Evolutionary conservation across 2,329 filamentous ascomycete species (phyloP).

Genomic region (Ambrosiella cleistominuta): DNA sequence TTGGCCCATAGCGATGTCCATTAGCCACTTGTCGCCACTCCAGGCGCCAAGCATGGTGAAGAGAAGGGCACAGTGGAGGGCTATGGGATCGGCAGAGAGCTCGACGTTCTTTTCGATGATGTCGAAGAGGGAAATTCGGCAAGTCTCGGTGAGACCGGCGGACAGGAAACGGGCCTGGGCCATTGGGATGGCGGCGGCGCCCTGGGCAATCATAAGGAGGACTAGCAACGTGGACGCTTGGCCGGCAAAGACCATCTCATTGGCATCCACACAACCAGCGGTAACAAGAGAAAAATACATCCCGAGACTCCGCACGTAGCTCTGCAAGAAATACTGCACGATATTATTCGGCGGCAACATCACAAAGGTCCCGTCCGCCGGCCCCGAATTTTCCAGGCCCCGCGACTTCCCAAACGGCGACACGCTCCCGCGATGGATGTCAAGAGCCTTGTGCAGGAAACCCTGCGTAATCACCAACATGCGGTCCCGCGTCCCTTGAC

Average conservation of each 20-base stretch:
- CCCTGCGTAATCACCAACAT: conserved; percentile 55
- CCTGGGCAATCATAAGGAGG: conserved; percentile 55
- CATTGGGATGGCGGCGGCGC: conserved; percentile 47
- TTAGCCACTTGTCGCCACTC: conserved; percentile 63
- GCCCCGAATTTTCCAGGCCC: conserved; percentile 26
- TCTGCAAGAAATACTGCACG: conserved; percentile 48
- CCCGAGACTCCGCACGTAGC: conserved; percentile 47
- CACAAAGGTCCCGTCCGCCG: conserved; percentile 38
- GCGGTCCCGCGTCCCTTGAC: conserved; percentile 41
- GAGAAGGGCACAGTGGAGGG: conserved; percentile 47
- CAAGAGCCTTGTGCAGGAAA: conserved; percentile 52
- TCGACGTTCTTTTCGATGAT: conserved; percentile 55
- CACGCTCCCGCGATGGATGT: conserved; percentile 38
- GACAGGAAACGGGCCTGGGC: conserved; percentile 48
- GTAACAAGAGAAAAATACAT: conserved; percentile 48
- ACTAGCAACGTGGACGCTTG: conserved; percentile 48
- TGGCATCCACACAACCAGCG: conserved; percentile 43
- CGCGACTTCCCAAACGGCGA: conserved; percentile 17
- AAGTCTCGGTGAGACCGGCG: conserved; percentile 50
- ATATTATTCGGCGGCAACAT: conserved; percentile 48
- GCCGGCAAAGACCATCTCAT: conserved; percentile 49
- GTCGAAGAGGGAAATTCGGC: conserved; percentile 54
- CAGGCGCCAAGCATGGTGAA: conserved; percentile 53
- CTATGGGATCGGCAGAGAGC: conserved; percentile 45
- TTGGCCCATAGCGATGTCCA: conserved; percentile 61